These are phyloP conservation scores for Noccaea caerulescens DNA, from an alignment of 345 rosid genomes.

Conservation along the genomic window DNA sequence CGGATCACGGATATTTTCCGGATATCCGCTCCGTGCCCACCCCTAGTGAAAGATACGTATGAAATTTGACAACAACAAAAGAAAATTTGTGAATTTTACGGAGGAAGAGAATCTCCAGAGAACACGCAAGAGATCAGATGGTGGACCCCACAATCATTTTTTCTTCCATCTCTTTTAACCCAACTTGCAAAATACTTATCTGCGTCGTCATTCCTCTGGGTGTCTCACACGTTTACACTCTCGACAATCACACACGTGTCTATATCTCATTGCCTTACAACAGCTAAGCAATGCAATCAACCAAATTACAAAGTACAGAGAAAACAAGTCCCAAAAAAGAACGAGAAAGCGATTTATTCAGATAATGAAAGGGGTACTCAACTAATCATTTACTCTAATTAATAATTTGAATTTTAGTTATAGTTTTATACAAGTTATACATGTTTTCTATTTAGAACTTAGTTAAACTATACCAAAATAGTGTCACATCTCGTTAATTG, in stretches of 20 bases:
- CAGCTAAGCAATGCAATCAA: slow-evolving; percentile 14
- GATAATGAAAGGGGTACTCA: background rate
- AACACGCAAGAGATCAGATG: slow-evolving; percentile 34
- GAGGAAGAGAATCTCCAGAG: slow-evolving; percentile 30
- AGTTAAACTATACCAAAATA: background rate
- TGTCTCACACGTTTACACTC: slow-evolving; percentile 23
- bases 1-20: too few species aligned
- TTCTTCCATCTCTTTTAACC: background rate
- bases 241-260: slow-evolving; percentile 5
- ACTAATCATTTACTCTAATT: background rate
- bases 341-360: background rate
- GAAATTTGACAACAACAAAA: slow-evolving; percentile 14
- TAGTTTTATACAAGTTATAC: background rate
- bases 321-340: background rate
- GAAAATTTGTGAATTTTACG: slow-evolving; percentile 22
- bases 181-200: slow-evolving; percentile 17
- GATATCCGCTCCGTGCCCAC: too few species aligned
- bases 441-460: background rate
- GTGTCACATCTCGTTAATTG: too few species aligned
- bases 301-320: background rate
- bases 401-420: background rate
- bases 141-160: slow-evolving; percentile 18
- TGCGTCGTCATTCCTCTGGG: slow-evolving; percentile 15
- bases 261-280: background rate
- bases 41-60: too few species aligned